Base-by-base conservation (phyloP, 2,329 filamentous ascomycete genomes). In the Bipolaris bicolor region DNA sequence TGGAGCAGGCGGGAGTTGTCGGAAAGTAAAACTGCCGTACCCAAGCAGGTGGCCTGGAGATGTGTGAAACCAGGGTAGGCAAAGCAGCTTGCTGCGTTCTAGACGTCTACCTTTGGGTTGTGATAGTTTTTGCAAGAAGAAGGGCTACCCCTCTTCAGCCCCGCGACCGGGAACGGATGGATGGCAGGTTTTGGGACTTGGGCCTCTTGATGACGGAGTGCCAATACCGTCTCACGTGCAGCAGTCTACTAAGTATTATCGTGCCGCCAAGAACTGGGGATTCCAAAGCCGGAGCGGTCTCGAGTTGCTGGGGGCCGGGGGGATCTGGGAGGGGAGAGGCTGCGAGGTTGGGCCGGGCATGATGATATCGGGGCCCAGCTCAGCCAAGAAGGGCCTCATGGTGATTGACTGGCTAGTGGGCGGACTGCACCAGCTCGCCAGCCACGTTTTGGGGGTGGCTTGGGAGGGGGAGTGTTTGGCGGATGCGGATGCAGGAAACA, bases 71-170 rank as follows among this genome's bases (percentile, higher is more conserved):
- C 20, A 41, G 24, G 46, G 29, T 51, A 39, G 26, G 39, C 40
- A 51, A 48, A 13, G 29, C 39, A 34, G 9, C 46, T 39, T 33
- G 24, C 16, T 37, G 52, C 15, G 52, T 45, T 43, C 52, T 39
- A 43, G 22, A 40, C 5, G 43, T 47, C 20, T 34, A 40, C 15
- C 16, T 44, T 36, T 39, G 43, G 31, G 36, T 20, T 29, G 46
- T 31, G 29, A 31, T 29, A n/a, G 13, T 24, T 26, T 29, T 37
- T 26, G 2, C 20, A 29, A 34, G 20, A 37, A 49, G 26, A 50
- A 41, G 24, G 26, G 20, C 50, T 61, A 61, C 58, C 58, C 58
- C 58, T 61, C 58, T 55, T 54, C 34, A 33, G 43, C 49, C 41
- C 47, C 51, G 58, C 46, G 46, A 49, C 34, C 57, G 53, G 48